phyloP scores from a whole-genome alignment of 768 basidiomycete species.

The Kwoniella heveanensis region DNA sequence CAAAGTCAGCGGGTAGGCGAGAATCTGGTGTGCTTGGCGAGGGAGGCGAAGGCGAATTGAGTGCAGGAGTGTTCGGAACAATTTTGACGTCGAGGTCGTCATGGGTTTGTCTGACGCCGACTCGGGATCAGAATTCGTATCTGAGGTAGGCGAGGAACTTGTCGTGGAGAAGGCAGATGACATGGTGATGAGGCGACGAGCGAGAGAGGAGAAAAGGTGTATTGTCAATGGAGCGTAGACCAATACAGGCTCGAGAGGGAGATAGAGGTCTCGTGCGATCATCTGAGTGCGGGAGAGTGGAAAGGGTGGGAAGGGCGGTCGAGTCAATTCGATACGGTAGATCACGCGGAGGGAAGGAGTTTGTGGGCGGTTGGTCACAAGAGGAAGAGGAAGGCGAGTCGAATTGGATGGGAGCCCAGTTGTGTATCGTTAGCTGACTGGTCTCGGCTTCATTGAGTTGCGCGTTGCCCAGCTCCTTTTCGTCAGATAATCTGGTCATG shows the following conservation, averaged over 20 bases:
- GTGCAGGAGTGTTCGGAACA: conserved; percentile 25
- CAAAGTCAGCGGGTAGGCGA: conserved; percentile 66
- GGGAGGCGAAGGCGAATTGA: conserved; percentile 41
- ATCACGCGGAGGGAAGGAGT: too few species aligned
- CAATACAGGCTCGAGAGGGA: conserved; percentile 70
- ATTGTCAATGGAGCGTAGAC: conserved; percentile 68
- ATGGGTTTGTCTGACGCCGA: too few species aligned
- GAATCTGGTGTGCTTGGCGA: conserved; percentile 59
- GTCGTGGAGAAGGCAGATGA: conserved; percentile 6
- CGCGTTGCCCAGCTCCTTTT: too few species aligned
- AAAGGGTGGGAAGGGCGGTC: too few species aligned
- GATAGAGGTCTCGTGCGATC: conserved; percentile 82
- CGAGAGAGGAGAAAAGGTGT: conserved; percentile 65
- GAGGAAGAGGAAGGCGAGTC: too few species aligned
- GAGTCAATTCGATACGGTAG: too few species aligned
- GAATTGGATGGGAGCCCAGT: too few species aligned
- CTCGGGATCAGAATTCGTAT: too few species aligned
- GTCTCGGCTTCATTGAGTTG: too few species aligned
- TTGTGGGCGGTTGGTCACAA: too few species aligned
- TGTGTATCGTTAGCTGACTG: too few species aligned
- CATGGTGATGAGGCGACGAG: conserved; percentile 64
- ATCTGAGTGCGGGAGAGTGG: conserved; percentile 59
- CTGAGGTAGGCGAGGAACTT: conserved; percentile 40
- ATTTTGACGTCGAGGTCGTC: not conserved
- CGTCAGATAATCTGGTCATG: too few species aligned